Evolutionary conservation across 495 filamentous ascomycete species (phyloP), one percentile per base, ranked within the genome.

Genomic region (Lasiosphaeria miniovina): DNA sequence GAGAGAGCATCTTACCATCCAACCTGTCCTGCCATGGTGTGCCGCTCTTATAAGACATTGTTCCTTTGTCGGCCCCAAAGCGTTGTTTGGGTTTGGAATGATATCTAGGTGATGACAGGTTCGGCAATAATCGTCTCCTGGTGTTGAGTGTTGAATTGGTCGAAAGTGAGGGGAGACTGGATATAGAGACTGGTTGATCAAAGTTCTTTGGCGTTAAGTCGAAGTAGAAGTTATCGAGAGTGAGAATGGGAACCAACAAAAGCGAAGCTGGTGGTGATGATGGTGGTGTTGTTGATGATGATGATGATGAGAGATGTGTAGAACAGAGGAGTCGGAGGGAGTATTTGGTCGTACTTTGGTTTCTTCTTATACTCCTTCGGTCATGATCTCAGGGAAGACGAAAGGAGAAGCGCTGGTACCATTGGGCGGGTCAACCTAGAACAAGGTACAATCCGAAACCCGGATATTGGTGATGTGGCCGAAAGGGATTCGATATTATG

Each of bases 401-500:
- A 11, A 34, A 46, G 38, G 40, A 17, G 55, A 49, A 49, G 32
- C 31, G 36, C 32, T 51, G 40, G n/a, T 34, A 46, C 52, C 38
- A 51, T 58, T 43, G 48, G 56, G n/a, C 45, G 43, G 11, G 15
- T 11, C 5, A 46, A 46, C 43, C 1, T 46, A 46, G 43, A 46
- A 46, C 43, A 46, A 46, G 43, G 43, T n/a, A 46, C 43, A 46
- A 14, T 11, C 46, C 33, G 46, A n/a, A n/a, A 48, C 15, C 8
- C 7, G 40, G 6, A 9, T 24, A 35, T 7, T 14, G 10, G 9
- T 73, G 72, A 75, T 76, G 76, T 78, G 76, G 73, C 74, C 68
- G 68, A 61, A 74, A 67, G 58, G 71, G 70, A 78, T 77, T 78
- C 68, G 69, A 72, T 65, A 59, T 67, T 53, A 4, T 12, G 36